Percentiles rank a stretch among this genome's conserved stretches.
These are phyloP conservation scores for Nitzschia sp. DNA, from an alignment of 108 stramenopile genomes.

Conservation along the genomic window DNA sequence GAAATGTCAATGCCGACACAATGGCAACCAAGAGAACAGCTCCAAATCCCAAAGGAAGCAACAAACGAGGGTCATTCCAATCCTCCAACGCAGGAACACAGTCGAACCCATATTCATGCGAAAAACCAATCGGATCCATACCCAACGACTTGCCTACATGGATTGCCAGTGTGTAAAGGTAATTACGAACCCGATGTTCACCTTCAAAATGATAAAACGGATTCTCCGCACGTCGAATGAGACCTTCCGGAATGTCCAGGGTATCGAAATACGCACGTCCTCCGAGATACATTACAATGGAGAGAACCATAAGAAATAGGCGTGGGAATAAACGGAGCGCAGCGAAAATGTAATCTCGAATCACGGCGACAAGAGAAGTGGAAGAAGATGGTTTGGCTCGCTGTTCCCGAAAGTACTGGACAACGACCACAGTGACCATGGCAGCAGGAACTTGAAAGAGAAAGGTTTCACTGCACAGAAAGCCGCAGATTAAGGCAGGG, in stretches of 20 bases:
- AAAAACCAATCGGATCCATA: constrained; percentile 65
- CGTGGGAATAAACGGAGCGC: constrained; percentile 30
- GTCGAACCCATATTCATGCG: constrained; percentile 83
- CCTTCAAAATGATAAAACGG: constrained; percentile 65
- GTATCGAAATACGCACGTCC: constrained; percentile 53
- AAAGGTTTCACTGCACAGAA: constrained; percentile 68
- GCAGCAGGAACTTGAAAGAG: constrained; percentile 69
- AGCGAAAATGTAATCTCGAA: constrained; percentile 19
- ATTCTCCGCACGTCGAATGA: constrained; percentile 85
- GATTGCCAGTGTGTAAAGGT: constrained; percentile 59
- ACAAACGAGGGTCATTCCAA: constrained; percentile 57
- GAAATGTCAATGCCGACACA: constrained; percentile 15
- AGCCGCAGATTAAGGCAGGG: constrained; percentile 43
- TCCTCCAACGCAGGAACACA: constrained; percentile 58
- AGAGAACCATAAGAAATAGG: constrained; percentile 42
- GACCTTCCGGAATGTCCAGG: constrained; percentile 68
- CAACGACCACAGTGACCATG: constrained; percentile 56
- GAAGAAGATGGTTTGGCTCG: not conserved
- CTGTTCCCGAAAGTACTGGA: constrained; percentile 24
- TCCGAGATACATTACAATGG: constrained; percentile 41
- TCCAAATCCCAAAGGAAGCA: constrained; percentile 20
- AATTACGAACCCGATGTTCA: constrained; percentile 50
- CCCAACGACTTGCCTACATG: constrained; percentile 56
- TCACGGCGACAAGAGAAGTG: not conserved
- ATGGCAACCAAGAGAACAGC: constrained; percentile 28